phyloP scores from a whole-genome alignment of 495 filamentous ascomycete genomes.

The Hypoxylon intermedium region DNA sequence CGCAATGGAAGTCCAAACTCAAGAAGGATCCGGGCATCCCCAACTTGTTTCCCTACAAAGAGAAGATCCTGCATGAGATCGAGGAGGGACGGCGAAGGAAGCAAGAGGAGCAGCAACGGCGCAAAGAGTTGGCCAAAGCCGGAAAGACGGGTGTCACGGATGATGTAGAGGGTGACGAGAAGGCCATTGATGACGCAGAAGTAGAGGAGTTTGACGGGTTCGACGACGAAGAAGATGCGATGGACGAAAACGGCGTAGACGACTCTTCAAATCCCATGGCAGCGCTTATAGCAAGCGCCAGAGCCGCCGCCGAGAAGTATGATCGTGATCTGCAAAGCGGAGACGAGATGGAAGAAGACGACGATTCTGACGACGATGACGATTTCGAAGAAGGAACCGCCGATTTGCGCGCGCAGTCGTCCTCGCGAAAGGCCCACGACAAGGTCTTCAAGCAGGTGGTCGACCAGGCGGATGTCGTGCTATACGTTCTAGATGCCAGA shows the following conservation, averaged over 20 bases:
- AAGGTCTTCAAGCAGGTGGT: slow-evolving; percentile 97
- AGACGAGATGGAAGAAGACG: slow-evolving; percentile 67
- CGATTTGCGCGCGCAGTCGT: slow-evolving; percentile 35
- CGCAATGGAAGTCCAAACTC: slow-evolving; percentile 88
- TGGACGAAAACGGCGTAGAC: slow-evolving; percentile 61
- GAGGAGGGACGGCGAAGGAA: slow-evolving; percentile 84
- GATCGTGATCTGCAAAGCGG: slow-evolving; percentile 65
- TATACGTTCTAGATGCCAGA: slow-evolving; percentile 94
- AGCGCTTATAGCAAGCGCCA: slow-evolving; percentile 88
- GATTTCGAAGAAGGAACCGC: slow-evolving; percentile 62
- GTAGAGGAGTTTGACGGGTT: slow-evolving; percentile 57
- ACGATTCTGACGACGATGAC: slow-evolving; percentile 62
- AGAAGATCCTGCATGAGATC: slow-evolving; percentile 90
- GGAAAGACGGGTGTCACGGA: slow-evolving; percentile 54
- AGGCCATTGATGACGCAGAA: slow-evolving; percentile 53
- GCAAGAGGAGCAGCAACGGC: slow-evolving; percentile 75
- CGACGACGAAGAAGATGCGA: slow-evolving; percentile 52
- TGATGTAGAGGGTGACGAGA: slow-evolving; percentile 52
- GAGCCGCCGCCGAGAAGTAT: slow-evolving; percentile 83
- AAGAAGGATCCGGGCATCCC: slow-evolving; percentile 98
- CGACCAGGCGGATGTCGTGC: slow-evolving; percentile 84
- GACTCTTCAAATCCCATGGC: slow-evolving; percentile 84
- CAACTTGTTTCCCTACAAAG: slow-evolving; percentile 97
- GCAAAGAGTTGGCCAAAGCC: slow-evolving; percentile 73
- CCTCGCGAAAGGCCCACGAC: slow-evolving; percentile 85